Conservation (phyloP, 1,139 yeast species). For the Geotrichum candidum region DNA sequence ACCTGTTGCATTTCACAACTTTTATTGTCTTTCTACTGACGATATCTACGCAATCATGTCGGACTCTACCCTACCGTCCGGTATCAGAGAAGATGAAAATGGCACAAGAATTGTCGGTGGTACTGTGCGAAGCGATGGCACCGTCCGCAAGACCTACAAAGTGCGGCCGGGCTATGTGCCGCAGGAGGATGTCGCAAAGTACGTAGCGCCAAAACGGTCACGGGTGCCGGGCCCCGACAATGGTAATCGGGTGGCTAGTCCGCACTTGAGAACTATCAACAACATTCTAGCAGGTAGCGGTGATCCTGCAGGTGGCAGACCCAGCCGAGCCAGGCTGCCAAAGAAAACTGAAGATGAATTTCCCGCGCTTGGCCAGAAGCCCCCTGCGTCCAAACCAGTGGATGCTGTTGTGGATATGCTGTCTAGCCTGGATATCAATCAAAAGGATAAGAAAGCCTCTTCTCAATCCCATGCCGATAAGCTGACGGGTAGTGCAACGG, state of each 20-base stretch:
- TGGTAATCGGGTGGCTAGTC: slow-evolving; percentile 2
- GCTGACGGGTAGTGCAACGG: too few species aligned
- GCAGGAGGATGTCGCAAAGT: slow-evolving; percentile 35
- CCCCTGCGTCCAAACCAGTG: not conserved
- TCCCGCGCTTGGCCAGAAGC: not conserved
- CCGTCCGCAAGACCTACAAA: slow-evolving; percentile 34
- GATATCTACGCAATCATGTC: not conserved
- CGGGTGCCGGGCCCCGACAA: slow-evolving; percentile 19
- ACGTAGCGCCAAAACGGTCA: slow-evolving; percentile 19
- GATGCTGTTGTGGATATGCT: not conserved
- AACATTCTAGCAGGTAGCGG: slow-evolving; percentile 1
- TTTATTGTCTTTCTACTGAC: not conserved
- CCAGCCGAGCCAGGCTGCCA: not conserved
- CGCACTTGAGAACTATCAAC: slow-evolving; percentile 7
- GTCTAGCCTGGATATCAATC: not conserved
- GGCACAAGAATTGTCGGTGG: slow-evolving; percentile 30
- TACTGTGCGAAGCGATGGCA: slow-evolving; percentile 38
- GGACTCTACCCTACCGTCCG: slow-evolving; percentile 8
- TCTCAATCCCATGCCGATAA: too few species aligned
- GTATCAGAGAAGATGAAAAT: slow-evolving; percentile 20
- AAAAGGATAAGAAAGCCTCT: not conserved
- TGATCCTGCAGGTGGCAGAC: not conserved
- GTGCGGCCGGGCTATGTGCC: slow-evolving; percentile 40
- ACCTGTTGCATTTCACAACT: not conserved
- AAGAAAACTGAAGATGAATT: not conserved